Evolutionary conservation across 257 asterid genomes (phyloP).

Genomic region (Henckelia pumila): DNA sequence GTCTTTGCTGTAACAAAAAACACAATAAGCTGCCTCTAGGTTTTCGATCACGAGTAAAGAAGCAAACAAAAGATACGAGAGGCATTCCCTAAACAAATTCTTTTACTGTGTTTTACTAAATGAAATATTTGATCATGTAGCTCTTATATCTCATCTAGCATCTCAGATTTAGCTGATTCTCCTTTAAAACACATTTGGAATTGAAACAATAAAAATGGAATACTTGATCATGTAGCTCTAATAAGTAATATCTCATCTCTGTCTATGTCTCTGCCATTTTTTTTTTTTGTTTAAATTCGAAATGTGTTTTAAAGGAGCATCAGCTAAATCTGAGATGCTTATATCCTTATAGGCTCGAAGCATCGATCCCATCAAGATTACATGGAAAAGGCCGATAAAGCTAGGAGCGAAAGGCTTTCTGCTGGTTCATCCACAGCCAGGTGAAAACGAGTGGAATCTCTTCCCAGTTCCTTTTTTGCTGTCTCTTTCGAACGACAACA

Average conservation of each 20-base stretch:
- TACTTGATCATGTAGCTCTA: not conserved
- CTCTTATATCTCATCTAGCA: not conserved
- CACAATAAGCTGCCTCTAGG: not conserved
- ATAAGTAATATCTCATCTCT: not conserved
- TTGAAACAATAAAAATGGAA: too few species aligned
- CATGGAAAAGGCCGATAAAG: conserved; percentile 82
- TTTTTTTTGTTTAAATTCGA: conserved; percentile 1
- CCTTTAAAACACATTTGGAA: too few species aligned
- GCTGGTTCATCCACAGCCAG: conserved; percentile 43
- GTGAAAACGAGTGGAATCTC: conserved; percentile 24
- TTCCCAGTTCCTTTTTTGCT: not conserved
- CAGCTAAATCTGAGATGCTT: not conserved
- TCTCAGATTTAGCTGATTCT: too few species aligned
- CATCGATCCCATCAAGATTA: conserved; percentile 92
- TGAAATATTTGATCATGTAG: not conserved
- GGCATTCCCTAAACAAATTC: not conserved
- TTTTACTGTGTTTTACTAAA: not conserved
- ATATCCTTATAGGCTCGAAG: conserved; percentile 45
- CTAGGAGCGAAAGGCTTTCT: conserved; percentile 64
- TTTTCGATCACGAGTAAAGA: not conserved
- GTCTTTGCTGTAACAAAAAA: not conserved
- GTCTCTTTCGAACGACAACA: conserved; percentile 7
- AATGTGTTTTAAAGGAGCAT: not conserved
- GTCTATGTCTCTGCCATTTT: not conserved
- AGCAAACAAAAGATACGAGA: not conserved